Conservation (phyloP, 129 eudicot species). For the Lactuca saligna region DNA sequence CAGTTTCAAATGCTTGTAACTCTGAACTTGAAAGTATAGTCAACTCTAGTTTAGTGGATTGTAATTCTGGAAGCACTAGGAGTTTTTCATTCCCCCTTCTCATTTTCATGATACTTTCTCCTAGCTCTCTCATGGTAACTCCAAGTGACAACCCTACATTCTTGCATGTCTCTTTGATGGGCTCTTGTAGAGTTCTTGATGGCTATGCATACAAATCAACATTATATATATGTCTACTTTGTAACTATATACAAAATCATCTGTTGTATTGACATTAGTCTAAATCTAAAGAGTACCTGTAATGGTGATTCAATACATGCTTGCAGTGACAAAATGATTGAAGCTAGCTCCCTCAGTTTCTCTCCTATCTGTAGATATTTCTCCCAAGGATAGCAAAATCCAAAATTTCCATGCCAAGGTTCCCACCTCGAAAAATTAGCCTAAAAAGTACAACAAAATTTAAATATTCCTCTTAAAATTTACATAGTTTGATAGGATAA, state of each 20-base stretch:
- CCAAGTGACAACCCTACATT: constrained; percentile 35
- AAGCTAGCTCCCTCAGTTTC: constrained; percentile 61
- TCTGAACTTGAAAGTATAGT: constrained; percentile 29
- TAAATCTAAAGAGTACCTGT: constrained; percentile 44
- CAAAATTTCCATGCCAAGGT: constrained; percentile 93
- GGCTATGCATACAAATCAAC: constrained; percentile 32
- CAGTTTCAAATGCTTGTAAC: constrained; percentile 31
- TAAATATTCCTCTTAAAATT: not conserved
- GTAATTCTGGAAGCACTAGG: constrained; percentile 43
- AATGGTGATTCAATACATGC: constrained; percentile 56
- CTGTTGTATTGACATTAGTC: not conserved
- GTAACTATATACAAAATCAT: not conserved
- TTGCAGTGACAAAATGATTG: constrained; percentile 51
- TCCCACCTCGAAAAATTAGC: constrained; percentile 88
- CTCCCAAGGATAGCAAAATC: constrained; percentile 72
- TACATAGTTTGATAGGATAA: not conserved
- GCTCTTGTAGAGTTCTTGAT: constrained; percentile 30
- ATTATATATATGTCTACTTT: not conserved
- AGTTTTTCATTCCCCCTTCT: constrained; percentile 39
- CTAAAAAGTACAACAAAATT: constrained; percentile 31
- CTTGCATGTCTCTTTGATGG: constrained; percentile 50
- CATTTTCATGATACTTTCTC: constrained; percentile 66
- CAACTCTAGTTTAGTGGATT: constrained; percentile 42
- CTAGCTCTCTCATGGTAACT: constrained; percentile 59
- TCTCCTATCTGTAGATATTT: constrained; percentile 69